Evolutionary conservation across 139 green algal species (phyloP), one percentile per base, ranked within the genome.

Genomic region (Chlamydomonas asymmetrica): DNA sequence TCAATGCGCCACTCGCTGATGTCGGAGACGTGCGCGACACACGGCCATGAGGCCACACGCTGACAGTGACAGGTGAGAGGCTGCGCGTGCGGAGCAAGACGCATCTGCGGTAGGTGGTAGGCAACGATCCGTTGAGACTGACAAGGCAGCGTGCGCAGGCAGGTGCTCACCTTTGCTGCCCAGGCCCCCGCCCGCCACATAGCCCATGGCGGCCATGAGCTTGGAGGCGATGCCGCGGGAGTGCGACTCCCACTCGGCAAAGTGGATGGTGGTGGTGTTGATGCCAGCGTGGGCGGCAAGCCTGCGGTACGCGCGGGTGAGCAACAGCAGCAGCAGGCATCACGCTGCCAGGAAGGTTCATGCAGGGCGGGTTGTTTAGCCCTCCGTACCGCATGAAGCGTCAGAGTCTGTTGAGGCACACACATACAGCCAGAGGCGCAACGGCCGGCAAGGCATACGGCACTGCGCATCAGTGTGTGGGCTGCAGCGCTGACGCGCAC

Each of bases 161-260:
- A n/a, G n/a, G n/a, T 13, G 0, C 76, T 3, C 43, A 82, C 76
- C 76, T 74, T 35, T 13, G 2, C 25, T 45, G 35, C 83, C 83
- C 22, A 88, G 79, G 6, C 83, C 83, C 22, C 16, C 0, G 3
- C 80, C 80, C 13, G 45, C 43, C 20, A 84, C 63, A 43, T 84
- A 88, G n/a, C 85, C 85, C 82, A 89, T 88, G 40, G 76, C 29
- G 1, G 75, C 80, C 56, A 91, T 49, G 59, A 91, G 72, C 39
- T 71, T 79, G n/a, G 76, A 86, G 0, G 80, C 85, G 52, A 91
- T 84, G 40, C 85, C 85, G 6, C 85, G 68, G 29, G 67, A 80
- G 70, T 84, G 69, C 0, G 22, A 10, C 62, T 91, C 82, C 82
- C 82, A 90, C 22, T 73, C 62, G 0, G 85, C 85, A 72, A 90